Evolutionary conservation across 2,329 filamentous ascomycete genomes (phyloP), one percentile per base, ranked within the genome.

Genomic region (Elsinoe arachidis): DNA sequence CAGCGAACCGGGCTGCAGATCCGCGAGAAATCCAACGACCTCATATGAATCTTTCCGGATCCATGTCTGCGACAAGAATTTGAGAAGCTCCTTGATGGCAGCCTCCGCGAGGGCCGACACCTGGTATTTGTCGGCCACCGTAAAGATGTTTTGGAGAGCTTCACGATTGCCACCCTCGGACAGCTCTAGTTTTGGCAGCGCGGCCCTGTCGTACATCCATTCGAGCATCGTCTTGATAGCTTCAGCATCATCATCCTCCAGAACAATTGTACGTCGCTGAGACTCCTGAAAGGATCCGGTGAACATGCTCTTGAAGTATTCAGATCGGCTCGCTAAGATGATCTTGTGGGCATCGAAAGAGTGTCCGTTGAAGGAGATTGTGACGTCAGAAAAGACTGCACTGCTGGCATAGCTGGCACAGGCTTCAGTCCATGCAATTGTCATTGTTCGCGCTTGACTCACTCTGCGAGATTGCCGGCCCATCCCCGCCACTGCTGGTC

Each of bases 261-360:
- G 15, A 4, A 5, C 12, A 15, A 46, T 23, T 17, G 15, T 14
- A 11, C 12, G 15, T 15, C 23, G n/a, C 7, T 17, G 5, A 11
- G 15, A 19, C 10, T 46, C 41, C 14, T 46, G 23, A 15, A 17
- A 46, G 6, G n/a, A 7, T 11, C 14, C 14, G 6, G 41, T 46
- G 51, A 54, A 37, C 30, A 54, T 39, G 10, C 30, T 21, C 34
- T 54, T 38, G 51, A 54, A 37, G 19, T 54, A 37, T 11, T 54
- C 34, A 14, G 51, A 39, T 10, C 34, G 11, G 10, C 33, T 3
- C 9, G 51, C 51, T 5, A 46, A 11, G 5, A 46, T 23, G 15
- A 23, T 5, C 23, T 23, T 17, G 41, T 46, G 41, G n/a, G 21
- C 41, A 14, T 23, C 3, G 19, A 46, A 46, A 3, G n/a, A n/a